These are phyloP conservation scores for Fraxinus anomala DNA, from an alignment of 257 asterid genomes.

Conservation along the genomic window DNA sequence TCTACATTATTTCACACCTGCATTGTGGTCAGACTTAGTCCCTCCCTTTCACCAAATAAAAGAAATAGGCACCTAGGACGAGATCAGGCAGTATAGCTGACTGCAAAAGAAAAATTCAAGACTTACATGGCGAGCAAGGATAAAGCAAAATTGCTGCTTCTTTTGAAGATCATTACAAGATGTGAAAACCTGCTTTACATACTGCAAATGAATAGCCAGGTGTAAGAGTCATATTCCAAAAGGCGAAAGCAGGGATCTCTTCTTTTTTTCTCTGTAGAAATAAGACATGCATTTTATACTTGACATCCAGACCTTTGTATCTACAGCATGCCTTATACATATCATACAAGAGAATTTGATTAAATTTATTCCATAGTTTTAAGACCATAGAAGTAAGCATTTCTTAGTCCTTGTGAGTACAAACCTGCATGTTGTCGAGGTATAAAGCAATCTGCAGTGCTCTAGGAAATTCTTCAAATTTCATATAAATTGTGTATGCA, in stretches of 20 bases:
- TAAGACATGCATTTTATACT: background rate
- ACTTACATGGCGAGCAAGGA: conserved; percentile 93
- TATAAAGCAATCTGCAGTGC: conserved; percentile 80
- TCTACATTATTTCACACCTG: conserved; percentile 9
- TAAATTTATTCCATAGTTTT: background rate
- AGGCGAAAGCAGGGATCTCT: background rate
- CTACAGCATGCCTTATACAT: background rate
- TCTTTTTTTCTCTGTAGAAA: conserved; percentile 1
- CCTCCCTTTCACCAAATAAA: background rate
- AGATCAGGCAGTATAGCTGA: background rate
- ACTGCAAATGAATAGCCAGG: conserved; percentile 49
- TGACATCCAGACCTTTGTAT: conserved; percentile 13
- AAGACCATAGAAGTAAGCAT: conserved; percentile 13
- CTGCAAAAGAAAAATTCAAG: conserved; percentile 14
- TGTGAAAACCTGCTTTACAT: conserved; percentile 70
- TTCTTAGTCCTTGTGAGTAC: conserved; percentile 25
- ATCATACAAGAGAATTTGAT: background rate
- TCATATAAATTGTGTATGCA: conserved; percentile 77
- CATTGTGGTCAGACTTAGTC: background rate
- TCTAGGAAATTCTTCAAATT: conserved; percentile 74
- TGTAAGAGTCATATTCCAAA: conserved; percentile 6
- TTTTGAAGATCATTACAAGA: conserved; percentile 54
- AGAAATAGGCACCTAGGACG: background rate
- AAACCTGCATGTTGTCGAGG: conserved; percentile 82
- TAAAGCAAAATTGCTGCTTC: conserved; percentile 80